These are phyloP conservation scores for Yamadazyma atmosphaerica DNA, from an alignment of 1,139 yeast species.

Conservation along the genomic window DNA sequence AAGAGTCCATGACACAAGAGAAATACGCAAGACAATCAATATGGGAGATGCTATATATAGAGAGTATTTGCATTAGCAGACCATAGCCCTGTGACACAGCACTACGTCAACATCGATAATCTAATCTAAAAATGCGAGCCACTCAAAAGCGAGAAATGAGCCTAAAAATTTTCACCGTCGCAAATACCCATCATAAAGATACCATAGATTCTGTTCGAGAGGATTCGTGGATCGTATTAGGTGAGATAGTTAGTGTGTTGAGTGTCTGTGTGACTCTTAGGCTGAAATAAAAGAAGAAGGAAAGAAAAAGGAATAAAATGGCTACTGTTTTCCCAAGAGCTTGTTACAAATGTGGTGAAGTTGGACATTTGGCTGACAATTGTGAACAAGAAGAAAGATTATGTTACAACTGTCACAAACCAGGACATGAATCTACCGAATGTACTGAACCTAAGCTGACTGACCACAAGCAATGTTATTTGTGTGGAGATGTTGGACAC, in stretches of 20 bases:
- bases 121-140: too few species aligned
- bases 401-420: slow-evolving; percentile 90
- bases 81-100: too few species aligned
- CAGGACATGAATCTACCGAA: slow-evolving; percentile 87
- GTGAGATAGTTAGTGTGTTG: neutral
- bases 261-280: slow-evolving; percentile 2
- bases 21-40: slow-evolving; percentile 59
- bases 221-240: too few species aligned
- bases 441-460: slow-evolving; percentile 87
- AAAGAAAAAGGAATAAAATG: slow-evolving; percentile 25
- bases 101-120: too few species aligned
- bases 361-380: slow-evolving; percentile 88
- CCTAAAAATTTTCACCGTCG: neutral
- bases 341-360: slow-evolving; percentile 90
- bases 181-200: neutral
- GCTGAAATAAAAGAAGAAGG: neutral
- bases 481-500: slow-evolving; percentile 76
- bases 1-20: slow-evolving; percentile 83
- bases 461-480: slow-evolving; percentile 84
- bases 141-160: neutral
- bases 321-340: slow-evolving; percentile 78
- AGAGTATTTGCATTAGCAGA: too few species aligned
- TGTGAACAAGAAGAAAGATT: slow-evolving; percentile 82
- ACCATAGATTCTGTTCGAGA: too few species aligned
- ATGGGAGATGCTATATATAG: slow-evolving; percentile 81